Percentiles rank a stretch among this genome's conserved stretches.
Evolutionary conservation across 2,329 filamentous ascomycete species (phyloP).

Genomic region (Diaporthe citri): DNA sequence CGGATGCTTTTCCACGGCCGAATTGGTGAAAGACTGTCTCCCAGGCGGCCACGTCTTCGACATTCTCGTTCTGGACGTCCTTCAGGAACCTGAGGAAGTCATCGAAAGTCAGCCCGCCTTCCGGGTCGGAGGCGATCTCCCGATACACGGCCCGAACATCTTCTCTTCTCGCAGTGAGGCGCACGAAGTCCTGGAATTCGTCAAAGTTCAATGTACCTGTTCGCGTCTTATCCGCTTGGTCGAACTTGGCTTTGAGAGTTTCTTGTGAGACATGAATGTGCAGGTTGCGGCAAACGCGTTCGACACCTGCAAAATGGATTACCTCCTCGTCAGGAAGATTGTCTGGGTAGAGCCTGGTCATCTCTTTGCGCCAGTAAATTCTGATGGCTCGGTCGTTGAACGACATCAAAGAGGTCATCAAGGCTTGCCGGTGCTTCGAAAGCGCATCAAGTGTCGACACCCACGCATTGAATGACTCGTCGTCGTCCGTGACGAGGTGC

Average conservation of each 20-base stretch:
- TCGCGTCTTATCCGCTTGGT: slow-evolving; percentile 74
- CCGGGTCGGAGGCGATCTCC: slow-evolving; percentile 67
- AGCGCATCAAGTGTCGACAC: slow-evolving; percentile 86
- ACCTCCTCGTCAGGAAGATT: slow-evolving; percentile 70
- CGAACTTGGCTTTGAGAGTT: slow-evolving; percentile 80
- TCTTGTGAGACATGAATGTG: slow-evolving; percentile 90
- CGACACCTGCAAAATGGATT: slow-evolving; percentile 82
- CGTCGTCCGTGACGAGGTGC: slow-evolving; percentile 85
- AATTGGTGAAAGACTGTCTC: slow-evolving; percentile 79
- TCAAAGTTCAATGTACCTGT: slow-evolving; percentile 79
- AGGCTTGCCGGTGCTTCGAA: slow-evolving; percentile 85
- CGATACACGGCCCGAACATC: slow-evolving; percentile 84
- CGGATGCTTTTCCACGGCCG: slow-evolving; percentile 59
- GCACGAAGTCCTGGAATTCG: slow-evolving; percentile 88
- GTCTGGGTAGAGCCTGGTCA: slow-evolving; percentile 74
- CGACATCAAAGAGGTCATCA: slow-evolving; percentile 90
- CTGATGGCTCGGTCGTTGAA: slow-evolving; percentile 86
- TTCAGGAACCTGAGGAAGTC: slow-evolving; percentile 84
- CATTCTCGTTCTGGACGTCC: slow-evolving; percentile 80
- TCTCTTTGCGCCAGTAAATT: slow-evolving; percentile 88
- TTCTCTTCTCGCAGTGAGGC: slow-evolving; percentile 83
- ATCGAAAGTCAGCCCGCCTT: slow-evolving; percentile 74
- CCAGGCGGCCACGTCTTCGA: slow-evolving; percentile 78
- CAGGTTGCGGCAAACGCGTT: slow-evolving; percentile 86
- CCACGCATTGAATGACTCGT: slow-evolving; percentile 82